phyloP scores from a whole-genome alignment of 2,329 filamentous ascomycete species.

The Cadophora malorum region DNA sequence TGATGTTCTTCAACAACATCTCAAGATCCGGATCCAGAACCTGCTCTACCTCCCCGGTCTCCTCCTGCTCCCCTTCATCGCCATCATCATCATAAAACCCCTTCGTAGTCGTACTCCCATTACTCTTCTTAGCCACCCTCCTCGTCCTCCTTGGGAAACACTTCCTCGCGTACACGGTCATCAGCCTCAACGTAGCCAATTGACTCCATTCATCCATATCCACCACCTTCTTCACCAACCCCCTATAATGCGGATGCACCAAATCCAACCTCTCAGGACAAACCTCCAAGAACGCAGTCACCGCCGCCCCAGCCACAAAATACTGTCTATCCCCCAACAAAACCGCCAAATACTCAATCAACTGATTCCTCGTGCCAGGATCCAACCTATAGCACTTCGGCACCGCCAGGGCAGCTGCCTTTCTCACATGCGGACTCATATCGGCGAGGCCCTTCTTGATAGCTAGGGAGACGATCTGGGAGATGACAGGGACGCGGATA shows the following conservation, averaged over 20 bases:
- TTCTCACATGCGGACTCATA: conserved; percentile 93
- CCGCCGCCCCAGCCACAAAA: conserved; percentile 93
- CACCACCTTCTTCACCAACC: conserved; percentile 85
- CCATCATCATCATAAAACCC: conserved; percentile 82
- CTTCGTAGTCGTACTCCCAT: conserved; percentile 53
- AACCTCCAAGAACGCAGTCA: conserved; percentile 85
- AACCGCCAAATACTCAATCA: conserved; percentile 80
- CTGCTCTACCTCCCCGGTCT: conserved; percentile 56
- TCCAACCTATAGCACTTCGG: conserved; percentile 96
- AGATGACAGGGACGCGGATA: conserved; percentile 96
- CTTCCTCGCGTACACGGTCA: conserved; percentile 83
- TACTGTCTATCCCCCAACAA: conserved; percentile 92
- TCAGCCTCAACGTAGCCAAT: conserved; percentile 78
- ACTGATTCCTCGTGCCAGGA: conserved; percentile 80
- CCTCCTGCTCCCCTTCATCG: conserved; percentile 49
- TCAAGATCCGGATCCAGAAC: conserved; percentile 82
- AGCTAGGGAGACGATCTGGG: conserved; percentile 92
- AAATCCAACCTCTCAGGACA: conserved; percentile 88
- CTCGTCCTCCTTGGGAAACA: conserved; percentile 80
- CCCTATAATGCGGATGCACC: conserved; percentile 88
- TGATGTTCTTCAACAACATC: conserved; percentile 79
- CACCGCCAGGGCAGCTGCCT: conserved; percentile 90
- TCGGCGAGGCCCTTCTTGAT: conserved; percentile 94
- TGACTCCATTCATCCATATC: conserved; percentile 99
- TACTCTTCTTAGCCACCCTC: conserved; percentile 58